phyloP scores from a whole-genome alignment of 1,284 basidiomycete species.

The Cerioporus squamosus region DNA sequence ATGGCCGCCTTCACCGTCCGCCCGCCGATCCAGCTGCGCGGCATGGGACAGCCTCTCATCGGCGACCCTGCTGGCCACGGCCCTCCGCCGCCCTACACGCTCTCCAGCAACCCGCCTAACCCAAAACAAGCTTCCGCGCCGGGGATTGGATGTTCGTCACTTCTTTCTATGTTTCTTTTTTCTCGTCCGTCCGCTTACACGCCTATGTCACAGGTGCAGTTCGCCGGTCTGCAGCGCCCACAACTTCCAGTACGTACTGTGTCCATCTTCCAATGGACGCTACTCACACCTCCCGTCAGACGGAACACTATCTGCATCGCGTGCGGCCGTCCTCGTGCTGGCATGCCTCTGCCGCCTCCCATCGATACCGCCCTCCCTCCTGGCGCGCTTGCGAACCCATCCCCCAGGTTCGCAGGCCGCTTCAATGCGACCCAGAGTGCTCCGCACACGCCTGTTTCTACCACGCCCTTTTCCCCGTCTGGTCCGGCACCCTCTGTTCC shows the following conservation, averaged over 20 bases:
- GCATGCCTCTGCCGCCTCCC: slow-evolving; percentile 25
- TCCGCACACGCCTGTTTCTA: slow-evolving; percentile 5
- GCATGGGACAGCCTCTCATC: background rate
- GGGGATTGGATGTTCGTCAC: slow-evolving; percentile 87
- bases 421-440: slow-evolving; percentile 7
- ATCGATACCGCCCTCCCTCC: slow-evolving; percentile 17
- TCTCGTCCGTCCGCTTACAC: background rate
- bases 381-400: slow-evolving; percentile 22
- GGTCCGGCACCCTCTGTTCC: slow-evolving; percentile 1
- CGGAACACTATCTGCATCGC: slow-evolving; percentile 76
- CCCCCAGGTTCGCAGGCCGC: slow-evolving; percentile 29
- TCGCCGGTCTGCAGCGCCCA: slow-evolving; percentile 66
- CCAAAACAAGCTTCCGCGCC: slow-evolving; percentile 67
- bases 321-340: slow-evolving; percentile 64
- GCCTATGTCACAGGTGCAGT: slow-evolving; percentile 56
- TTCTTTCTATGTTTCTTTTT: slow-evolving; percentile 23
- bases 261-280: background rate
- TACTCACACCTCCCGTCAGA: slow-evolving; percentile 52
- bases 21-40: too few relatives aligned
- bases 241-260: slow-evolving; percentile 71
- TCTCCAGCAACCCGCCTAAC: slow-evolving; percentile 78
- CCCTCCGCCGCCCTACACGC: slow-evolving; percentile 44
- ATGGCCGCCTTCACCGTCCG: background rate
- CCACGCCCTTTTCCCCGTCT: background rate
- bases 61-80: background rate